These are phyloP conservation scores for Ajuga chamaepitys DNA, from an alignment of 257 asterid species.

Conservation along the genomic window DNA sequence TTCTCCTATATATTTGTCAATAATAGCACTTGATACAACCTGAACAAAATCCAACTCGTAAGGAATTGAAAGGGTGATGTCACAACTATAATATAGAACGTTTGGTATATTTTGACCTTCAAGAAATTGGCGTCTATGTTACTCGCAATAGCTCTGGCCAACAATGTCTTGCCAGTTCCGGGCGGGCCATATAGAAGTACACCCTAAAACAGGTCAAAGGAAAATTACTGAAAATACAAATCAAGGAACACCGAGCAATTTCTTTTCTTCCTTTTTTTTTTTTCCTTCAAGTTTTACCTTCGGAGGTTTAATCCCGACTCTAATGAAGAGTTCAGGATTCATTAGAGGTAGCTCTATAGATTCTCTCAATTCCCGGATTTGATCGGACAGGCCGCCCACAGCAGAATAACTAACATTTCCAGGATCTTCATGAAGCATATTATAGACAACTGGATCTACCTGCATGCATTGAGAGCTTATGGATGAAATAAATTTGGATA, in stretches of 20 bases:
- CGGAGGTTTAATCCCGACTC: slow-evolving; percentile 97
- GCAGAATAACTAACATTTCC: slow-evolving; percentile 96
- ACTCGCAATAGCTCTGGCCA: slow-evolving; percentile 98
- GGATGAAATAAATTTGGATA: neutral
- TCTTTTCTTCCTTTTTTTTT: neutral
- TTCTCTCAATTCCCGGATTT: slow-evolving; percentile 90
- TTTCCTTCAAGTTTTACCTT: slow-evolving; percentile 59
- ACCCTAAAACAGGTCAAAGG: slow-evolving; percentile 46
- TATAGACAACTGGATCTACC: slow-evolving; percentile 97
- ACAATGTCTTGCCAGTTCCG: slow-evolving; percentile 95
- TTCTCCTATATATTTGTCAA: slow-evolving; percentile 92
- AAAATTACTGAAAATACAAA: neutral
- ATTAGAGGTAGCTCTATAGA: slow-evolving; percentile 85
- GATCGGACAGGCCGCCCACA: slow-evolving; percentile 95
- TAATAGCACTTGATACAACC: slow-evolving; percentile 97
- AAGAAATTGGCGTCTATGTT: slow-evolving; percentile 95
- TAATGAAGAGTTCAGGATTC: slow-evolving; percentile 93
- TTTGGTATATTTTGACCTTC: slow-evolving; percentile 35
- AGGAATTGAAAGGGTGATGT: slow-evolving; percentile 6
- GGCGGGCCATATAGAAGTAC: slow-evolving; percentile 99
- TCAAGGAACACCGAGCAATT: neutral
- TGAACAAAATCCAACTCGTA: slow-evolving; percentile 19
- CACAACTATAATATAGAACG: neutral
- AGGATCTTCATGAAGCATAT: slow-evolving; percentile 99
- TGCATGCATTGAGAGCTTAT: slow-evolving; percentile 16